phyloP scores from a whole-genome alignment of 1,284 basidiomycete species.

The Pseudozyma thailandica region DNA sequence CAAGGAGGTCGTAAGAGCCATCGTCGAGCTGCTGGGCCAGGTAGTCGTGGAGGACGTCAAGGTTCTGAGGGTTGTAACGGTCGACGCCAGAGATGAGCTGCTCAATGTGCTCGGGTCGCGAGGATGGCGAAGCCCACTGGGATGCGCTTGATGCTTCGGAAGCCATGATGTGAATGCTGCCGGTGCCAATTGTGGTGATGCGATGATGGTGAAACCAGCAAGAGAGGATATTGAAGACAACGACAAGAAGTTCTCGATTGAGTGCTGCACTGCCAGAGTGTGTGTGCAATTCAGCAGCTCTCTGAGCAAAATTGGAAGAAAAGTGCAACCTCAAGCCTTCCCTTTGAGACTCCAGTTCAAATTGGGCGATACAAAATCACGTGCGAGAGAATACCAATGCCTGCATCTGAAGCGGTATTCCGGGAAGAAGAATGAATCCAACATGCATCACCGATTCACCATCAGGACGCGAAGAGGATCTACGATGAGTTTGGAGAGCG shows the following conservation, averaged over 20 bases:
- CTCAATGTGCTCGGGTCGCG: slow-evolving; percentile 61
- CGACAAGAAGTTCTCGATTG: neutral
- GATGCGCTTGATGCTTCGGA: slow-evolving; percentile 37
- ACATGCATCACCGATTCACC: neutral
- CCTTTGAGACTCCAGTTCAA: neutral
- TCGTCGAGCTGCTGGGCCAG: slow-evolving; percentile 88
- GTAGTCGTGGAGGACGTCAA: slow-evolving; percentile 91
- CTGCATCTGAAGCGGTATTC: no score
- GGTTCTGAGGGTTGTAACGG: slow-evolving; percentile 94
- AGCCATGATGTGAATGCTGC: slow-evolving; percentile 25
- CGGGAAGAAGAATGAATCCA: no score
- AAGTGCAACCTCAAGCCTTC: slow-evolving; percentile 8
- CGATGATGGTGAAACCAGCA: slow-evolving; percentile 9
- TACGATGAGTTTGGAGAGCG: no score
- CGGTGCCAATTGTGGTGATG: slow-evolving; percentile 1
- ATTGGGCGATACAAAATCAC: slow-evolving; percentile 19
- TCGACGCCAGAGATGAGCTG: slow-evolving; percentile 71
- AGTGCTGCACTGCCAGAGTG: neutral
- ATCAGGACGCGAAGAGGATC: neutral
- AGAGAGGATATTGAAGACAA: neutral
- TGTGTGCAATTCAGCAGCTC: slow-evolving; percentile 1
- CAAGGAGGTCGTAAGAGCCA: slow-evolving; percentile 90
- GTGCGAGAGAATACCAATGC: slow-evolving; percentile 16
- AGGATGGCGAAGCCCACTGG: slow-evolving; percentile 51
- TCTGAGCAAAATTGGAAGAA: slow-evolving; percentile 42